Conservation (phyloP, 1,284 basidiomycete genomes). For the Schizophyllum amplum region DNA sequence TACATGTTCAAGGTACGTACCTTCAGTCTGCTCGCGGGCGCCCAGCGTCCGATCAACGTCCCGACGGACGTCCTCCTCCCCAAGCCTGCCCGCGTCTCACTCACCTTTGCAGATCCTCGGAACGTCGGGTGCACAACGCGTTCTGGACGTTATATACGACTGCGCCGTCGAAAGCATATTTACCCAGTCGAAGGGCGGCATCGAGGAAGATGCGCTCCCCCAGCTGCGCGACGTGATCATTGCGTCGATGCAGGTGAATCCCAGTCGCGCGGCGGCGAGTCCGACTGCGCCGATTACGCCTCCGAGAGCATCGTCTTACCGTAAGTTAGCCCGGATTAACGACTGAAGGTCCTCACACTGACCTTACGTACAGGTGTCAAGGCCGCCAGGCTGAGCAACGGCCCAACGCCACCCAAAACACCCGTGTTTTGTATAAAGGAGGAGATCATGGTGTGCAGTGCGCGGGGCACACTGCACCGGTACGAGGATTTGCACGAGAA, state of each 20-base stretch:
- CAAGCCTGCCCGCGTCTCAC: too few relatives aligned
- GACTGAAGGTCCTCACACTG: too few relatives aligned
- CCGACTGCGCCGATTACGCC: background rate
- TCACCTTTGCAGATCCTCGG: background rate
- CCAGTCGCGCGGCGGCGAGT: background rate
- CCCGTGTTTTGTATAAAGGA: background rate
- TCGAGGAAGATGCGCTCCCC: background rate
- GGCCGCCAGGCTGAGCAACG: background rate
- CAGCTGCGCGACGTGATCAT: background rate
- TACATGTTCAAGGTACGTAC: background rate
- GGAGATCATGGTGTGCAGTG: background rate
- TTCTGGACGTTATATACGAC: background rate
- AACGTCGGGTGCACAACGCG: background rate
- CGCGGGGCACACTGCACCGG: background rate
- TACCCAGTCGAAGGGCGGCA: background rate
- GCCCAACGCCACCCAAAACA: background rate
- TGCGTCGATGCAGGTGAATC: background rate
- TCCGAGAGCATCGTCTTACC: background rate
- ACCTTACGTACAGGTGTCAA: background rate
- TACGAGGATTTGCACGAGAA: background rate
- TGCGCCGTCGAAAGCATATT: background rate
- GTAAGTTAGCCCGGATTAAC: background rate
- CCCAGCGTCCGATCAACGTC: too few relatives aligned
- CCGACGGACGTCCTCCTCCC: too few relatives aligned
- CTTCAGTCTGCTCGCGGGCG: background rate